These are phyloP conservation scores for Candida pini DNA, from an alignment of 805 yeast species.

Conservation along the genomic window DNA sequence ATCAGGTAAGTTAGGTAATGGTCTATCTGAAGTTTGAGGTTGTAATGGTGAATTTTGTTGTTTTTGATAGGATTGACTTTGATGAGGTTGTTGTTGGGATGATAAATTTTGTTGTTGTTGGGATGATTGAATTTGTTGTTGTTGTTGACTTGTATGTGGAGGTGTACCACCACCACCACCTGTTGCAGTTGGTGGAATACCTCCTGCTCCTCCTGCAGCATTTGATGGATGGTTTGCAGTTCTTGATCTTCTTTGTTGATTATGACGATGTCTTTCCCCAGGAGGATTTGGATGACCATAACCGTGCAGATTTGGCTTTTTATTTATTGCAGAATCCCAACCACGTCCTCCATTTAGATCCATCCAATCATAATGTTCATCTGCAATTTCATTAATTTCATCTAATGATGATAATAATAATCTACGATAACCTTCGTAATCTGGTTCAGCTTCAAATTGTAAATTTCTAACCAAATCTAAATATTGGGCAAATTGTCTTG, in stretches of 20 bases:
- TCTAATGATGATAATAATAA: slow-evolving; percentile 74
- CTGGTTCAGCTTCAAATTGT: slow-evolving; percentile 91
- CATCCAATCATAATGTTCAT: slow-evolving; percentile 98
- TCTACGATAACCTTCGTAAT: slow-evolving; percentile 78
- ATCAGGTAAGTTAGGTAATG: slow-evolving; percentile 30
- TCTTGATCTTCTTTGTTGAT: slow-evolving; percentile 31
- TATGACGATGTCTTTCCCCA: slow-evolving; percentile 42
- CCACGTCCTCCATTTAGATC: slow-evolving; percentile 91
- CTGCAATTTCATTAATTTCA: slow-evolving; percentile 63
- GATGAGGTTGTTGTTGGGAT: slow-evolving; percentile 13
- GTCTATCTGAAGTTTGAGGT: slow-evolving; percentile 24
- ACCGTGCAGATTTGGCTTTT: slow-evolving; percentile 91
- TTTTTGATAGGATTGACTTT: slow-evolving; percentile 10
- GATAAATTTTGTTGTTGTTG: slow-evolving; percentile 12
- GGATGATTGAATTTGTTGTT: slow-evolving; percentile 3
- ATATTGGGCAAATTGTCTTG: slow-evolving; percentile 90
- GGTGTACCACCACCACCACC: slow-evolving; percentile 9
- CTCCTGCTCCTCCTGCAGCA: slow-evolving; percentile 10
- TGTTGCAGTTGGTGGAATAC: slow-evolving; percentile 14
- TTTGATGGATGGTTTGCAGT: slow-evolving; percentile 21
- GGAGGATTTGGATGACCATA: slow-evolving; percentile 93
- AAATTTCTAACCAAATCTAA: slow-evolving; percentile 82
- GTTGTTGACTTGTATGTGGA: slow-evolving; percentile 6
- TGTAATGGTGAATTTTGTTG: slow-evolving; percentile 1
- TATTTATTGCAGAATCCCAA: slow-evolving; percentile 86